Percentiles rank a stretch among this genome's conserved stretches.
Evolutionary conservation across 495 filamentous ascomycete genomes (phyloP).

Genomic region (Cercophora scortea): DNA sequence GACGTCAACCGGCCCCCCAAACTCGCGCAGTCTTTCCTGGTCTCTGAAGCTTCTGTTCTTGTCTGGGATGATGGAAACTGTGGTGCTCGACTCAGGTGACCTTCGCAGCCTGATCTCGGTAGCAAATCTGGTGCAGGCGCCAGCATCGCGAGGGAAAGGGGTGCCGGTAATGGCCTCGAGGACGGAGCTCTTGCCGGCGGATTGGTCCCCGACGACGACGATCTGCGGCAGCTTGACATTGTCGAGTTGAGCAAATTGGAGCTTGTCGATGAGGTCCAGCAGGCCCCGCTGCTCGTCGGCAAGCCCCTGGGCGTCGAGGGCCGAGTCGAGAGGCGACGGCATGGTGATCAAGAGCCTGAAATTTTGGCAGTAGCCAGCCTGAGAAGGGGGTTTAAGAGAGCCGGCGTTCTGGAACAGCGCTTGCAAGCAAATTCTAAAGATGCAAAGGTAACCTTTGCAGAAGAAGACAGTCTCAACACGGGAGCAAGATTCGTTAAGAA

Average conservation of each 20-base stretch:
- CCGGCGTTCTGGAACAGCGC: too few species aligned
- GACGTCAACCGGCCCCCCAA: conserved; percentile 27
- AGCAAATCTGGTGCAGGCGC: conserved; percentile 60
- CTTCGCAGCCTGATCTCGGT: conserved; percentile 49
- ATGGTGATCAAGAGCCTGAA: conserved; percentile 1
- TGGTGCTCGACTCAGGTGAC: conserved; percentile 34
- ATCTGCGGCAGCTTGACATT: conserved; percentile 56
- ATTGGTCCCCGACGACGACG: conserved; percentile 67
- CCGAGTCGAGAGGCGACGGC: conserved; percentile 21
- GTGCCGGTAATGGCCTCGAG: conserved; percentile 66
- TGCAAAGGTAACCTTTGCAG: too few species aligned
- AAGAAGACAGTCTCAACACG: too few species aligned
- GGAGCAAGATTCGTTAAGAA: too few species aligned
- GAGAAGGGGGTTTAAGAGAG: too few species aligned
- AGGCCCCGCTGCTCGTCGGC: conserved; percentile 27
- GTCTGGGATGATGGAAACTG: conserved; percentile 46
- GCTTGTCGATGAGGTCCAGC: conserved; percentile 32
- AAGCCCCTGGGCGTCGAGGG: conserved; percentile 27
- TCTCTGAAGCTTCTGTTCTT: conserved; percentile 24
- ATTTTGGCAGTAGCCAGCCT: too few species aligned
- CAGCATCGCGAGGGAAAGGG: conserved; percentile 57
- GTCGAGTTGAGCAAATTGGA: conserved; percentile 32
- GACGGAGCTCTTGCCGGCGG: conserved; percentile 66
- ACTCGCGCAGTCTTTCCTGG: conserved; percentile 35
- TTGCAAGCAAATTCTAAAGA: too few species aligned